Evolutionary conservation across 2,329 filamentous ascomycete genomes (phyloP), one percentile per base, ranked within the genome.

Genomic region (Fusarium oxysporum): DNA sequence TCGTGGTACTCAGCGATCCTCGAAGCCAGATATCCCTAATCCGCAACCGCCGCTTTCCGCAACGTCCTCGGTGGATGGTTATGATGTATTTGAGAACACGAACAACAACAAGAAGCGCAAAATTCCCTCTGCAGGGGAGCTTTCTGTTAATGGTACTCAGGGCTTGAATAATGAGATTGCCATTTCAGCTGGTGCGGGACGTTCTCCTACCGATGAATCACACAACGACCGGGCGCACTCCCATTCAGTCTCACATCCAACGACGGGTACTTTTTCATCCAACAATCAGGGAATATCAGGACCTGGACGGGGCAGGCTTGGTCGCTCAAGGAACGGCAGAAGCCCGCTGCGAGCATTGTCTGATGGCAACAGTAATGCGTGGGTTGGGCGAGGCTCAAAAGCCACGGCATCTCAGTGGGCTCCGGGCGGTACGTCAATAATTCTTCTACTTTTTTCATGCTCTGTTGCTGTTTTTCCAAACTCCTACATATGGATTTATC

Each of bases 41-140:
- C 82, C 85, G 23, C 86, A 90, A 47, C 89, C 90, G 28, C 88
- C 92, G 54, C 88, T 88, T 47, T 94, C 93, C 17, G 91, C 92
- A 30, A 87, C 89, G 10, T 92, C 92, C 8, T 92, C 92, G 6
- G 85, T 90, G 16, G 96, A 98, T 80, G 95, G 95, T 19, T 98
- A 98, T 81, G 96, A 99, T 81, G 96, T 94, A 11, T 97, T 98
- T 78, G 96, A 99, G 82, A 98, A 98, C 78, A 97, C 94, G 40
- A 98, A 97, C 82, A 99, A 99, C 81, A 99, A 99, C 84, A 99
- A 98, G 86, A 98, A 99, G 83, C 90, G 96, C 75, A 99, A 99
- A 84, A 98, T 99, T 41, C 96, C 96, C 1, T 95, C 95, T 1
- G 94, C 94, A 14, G 93, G 93, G 23, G 93, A 93, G 77, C 86